phyloP scores from a whole-genome alignment of 768 basidiomycete species.

The Suillus occidentalis region DNA sequence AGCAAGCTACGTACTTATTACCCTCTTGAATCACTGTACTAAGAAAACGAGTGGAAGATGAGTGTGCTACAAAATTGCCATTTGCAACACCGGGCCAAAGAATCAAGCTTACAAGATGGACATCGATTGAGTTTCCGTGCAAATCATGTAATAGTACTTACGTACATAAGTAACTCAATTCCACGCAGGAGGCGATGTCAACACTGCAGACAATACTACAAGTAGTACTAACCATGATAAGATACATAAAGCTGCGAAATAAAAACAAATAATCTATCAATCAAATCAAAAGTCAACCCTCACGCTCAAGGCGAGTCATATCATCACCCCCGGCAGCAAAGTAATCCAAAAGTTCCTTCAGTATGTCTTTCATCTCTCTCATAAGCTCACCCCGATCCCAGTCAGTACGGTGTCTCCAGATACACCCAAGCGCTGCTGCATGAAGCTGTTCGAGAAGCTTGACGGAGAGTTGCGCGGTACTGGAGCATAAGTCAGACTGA shows the following conservation, averaged over 20 bases:
- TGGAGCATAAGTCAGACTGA: slow-evolving; percentile 44
- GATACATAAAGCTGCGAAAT: slow-evolving; percentile 20
- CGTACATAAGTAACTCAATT: too few relatives aligned
- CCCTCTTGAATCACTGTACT: too few relatives aligned
- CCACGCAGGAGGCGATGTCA: too few relatives aligned
- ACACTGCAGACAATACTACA: too few relatives aligned
- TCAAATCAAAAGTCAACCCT: neutral
- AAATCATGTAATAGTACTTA: too few relatives aligned
- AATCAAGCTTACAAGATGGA: too few relatives aligned
- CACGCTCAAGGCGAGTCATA: slow-evolving; percentile 12
- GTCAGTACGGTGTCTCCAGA: slow-evolving; percentile 81
- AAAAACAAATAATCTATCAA: slow-evolving; percentile 18
- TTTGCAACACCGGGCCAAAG: too few relatives aligned
- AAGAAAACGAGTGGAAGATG: too few relatives aligned
- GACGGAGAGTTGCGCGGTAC: slow-evolving; percentile 64
- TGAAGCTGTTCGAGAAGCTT: slow-evolving; percentile 95
- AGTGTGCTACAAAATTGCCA: too few relatives aligned
- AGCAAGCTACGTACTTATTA: too few relatives aligned
- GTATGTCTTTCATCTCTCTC: slow-evolving; percentile 52
- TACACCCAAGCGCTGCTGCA: slow-evolving; percentile 70
- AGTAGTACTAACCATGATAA: slow-evolving; percentile 8
- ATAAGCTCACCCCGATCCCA: slow-evolving; percentile 82
- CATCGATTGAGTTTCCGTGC: too few relatives aligned
- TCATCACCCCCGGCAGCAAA: slow-evolving; percentile 35
- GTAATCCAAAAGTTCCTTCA: slow-evolving; percentile 68